Base-by-base conservation (phyloP, 345 rosid species). In the Rubroshorea leprosula region DNA sequence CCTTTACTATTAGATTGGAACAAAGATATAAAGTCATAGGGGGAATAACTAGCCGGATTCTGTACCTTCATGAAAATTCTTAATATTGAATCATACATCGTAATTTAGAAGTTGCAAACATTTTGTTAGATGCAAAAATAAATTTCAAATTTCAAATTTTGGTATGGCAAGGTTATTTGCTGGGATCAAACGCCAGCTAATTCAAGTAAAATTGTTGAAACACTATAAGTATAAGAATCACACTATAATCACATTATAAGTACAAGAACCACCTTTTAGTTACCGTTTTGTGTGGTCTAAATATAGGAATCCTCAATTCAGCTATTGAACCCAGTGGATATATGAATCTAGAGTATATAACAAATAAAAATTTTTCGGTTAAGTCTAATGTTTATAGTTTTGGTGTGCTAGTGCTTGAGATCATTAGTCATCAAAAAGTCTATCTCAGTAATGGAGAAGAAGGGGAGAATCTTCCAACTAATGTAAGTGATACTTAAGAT, bases 1-100 rank as follows among this genome's bases (percentile, higher is more conserved):
- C 55, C 48, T 20, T 45, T 66, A 8, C 29, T 54, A 21, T 56
- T 84, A 16, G 74, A 75, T 60, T 84, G 84, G 86, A 35, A 66
- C 8, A 67, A 24, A 66, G 78, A 13, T 71, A 67, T 68, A 81
- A 75, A 39, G 79, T 84, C 63, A 71, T 84, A 15, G 60, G 46
- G 48, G 78, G 78, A 47, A 84, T 84, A 54, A 83, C 87, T 44
- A 57, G 76, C 26, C 81, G 84, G 50, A 49, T 81, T 61, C 78
- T 81, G 20, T 81, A 84, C 49, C 73, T 81, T 51, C 86, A 84
- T 8, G 64, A 77, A 44, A 81, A 75, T 60, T 83, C 86, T 26
- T 46, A 73, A 18, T 72, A 72, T 6, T 64, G 59, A 21, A 80
- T 80, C 54, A 76, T 83, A 44, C 86, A 81, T 25, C 76, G 74